Percentiles rank a stretch among this genome's conserved stretches.
Evolutionary conservation across 2,329 filamentous ascomycete genomes (phyloP).

Genomic region (Colletotrichum lini): DNA sequence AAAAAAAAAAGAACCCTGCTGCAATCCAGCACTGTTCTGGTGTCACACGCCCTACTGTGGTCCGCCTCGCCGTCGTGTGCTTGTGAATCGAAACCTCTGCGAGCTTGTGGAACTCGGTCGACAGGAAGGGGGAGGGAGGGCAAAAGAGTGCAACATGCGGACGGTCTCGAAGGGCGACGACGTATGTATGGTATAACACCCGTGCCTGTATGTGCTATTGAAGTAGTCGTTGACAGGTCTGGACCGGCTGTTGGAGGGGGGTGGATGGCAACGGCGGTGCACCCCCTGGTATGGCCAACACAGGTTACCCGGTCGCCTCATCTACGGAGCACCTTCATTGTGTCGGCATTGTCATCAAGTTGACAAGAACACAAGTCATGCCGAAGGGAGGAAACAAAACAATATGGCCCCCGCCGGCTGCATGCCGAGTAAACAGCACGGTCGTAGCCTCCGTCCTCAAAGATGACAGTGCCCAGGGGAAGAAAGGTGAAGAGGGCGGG

Average conservation of each 20-base stretch:
- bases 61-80: not conserved
- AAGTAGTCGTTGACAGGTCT: too few relatives aligned
- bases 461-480: not conserved
- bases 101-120: not conserved
- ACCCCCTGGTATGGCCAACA: not conserved
- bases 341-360: constrained; percentile 8
- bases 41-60: constrained; percentile 1
- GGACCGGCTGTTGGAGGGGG: too few relatives aligned
- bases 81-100: not conserved
- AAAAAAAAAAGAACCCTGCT: not conserved
- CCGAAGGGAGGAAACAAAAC: constrained; percentile 29
- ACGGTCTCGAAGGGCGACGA: not conserved
- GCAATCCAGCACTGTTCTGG: not conserved
- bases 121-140: not conserved
- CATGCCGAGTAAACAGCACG: not conserved
- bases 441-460: not conserved
- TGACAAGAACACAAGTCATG: constrained; percentile 4
- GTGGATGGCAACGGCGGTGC: too few relatives aligned
- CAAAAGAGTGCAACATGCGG: not conserved
- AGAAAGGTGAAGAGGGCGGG: not conserved
- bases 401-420: constrained; percentile 8
- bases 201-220: not conserved
- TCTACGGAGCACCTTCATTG: not conserved
- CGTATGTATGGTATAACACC: not conserved
- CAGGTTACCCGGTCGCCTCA: not conserved